A percentile compares a stretch with the other conserved stretches of the same genome.
Conservation (phyloP, 257 asterid species). For the Jasminum sambac region DNA sequence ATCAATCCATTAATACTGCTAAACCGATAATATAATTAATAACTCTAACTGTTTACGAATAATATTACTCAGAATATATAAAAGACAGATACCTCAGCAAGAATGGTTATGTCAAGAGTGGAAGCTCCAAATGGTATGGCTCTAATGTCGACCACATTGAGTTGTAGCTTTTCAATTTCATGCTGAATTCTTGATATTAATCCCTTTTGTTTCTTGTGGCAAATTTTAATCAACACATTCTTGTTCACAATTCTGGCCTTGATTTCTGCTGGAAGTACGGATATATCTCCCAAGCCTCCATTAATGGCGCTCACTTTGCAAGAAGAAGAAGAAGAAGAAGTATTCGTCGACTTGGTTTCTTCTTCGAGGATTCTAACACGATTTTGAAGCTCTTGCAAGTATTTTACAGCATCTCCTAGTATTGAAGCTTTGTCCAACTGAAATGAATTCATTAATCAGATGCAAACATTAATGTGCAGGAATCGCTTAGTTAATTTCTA, state of each 20-base stretch:
- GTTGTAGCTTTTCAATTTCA: constrained; percentile 32
- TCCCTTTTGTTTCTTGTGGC: constrained; percentile 26
- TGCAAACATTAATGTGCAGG: too few species aligned
- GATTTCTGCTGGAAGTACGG: constrained; percentile 18
- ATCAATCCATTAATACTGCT: background rate
- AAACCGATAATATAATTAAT: background rate
- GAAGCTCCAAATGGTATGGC: constrained; percentile 35
- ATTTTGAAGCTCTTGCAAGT: constrained; percentile 21
- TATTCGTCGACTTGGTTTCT: background rate
- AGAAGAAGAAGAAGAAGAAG: background rate
- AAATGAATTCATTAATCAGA: background rate
- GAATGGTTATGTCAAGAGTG: constrained; percentile 32
- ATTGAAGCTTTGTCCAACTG: constrained; percentile 27
- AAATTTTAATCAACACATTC: constrained; percentile 34
- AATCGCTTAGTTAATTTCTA: background rate
- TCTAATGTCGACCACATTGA: constrained; percentile 33
- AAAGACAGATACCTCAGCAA: constrained; percentile 30
- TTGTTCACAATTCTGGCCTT: constrained; percentile 28
- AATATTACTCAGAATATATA: background rate
- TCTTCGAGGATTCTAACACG: constrained; percentile 6
- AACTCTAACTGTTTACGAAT: background rate
- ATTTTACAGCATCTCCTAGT: constrained; percentile 21
- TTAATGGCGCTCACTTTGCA: background rate
- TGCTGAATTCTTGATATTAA: constrained; percentile 18
- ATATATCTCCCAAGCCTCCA: background rate